Base-by-base conservation (phyloP, 257 asterid species). In the Petunia axillaris region DNA sequence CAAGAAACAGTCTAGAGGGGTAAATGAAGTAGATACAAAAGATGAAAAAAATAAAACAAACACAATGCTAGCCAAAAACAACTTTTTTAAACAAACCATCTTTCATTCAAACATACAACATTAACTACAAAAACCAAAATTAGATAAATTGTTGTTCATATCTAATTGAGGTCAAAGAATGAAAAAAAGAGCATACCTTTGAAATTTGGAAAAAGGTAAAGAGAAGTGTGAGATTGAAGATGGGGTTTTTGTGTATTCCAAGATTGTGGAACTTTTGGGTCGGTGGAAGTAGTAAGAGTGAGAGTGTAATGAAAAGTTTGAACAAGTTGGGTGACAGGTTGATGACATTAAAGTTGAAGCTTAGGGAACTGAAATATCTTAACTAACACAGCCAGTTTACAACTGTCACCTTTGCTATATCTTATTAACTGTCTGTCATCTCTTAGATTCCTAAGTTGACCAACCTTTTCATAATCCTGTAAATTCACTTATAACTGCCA, bases 1-100 rank as follows among this genome's bases (percentile, higher is more conserved):
- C 79, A 86, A 84, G 80, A 81, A 76, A 58, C 78, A 78, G 60
- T 83, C 89, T 8, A 52, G 53, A 66, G 89, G 87, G 58, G 64
- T 83, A 79, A 86, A 86, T 43, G 84, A 80, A 78, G 76, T 77
- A 37, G 66, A 76, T 11, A 60, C 65, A 38, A 86, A 64, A 53
- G 84, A 76, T 38, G 65, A 48, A 40, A 60, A 43, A 75, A 6
- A 37, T 15, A 84, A 46, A 13, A 50, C 7, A 80, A 84, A 83
- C 10, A 86, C 2, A 5, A 75, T 25, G 58, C 67, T 75, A 54
- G 78, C 37, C 35, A 60, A 64, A 54, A 68, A 10, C 74, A 35
- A 38, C 79, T 75, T 79, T 43, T 37, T 43, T 54, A 10, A 5
- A 70, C 52, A 35, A 0, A 57, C 73, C n/a, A 37, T 35, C 63